A percentile compares a stretch with the other conserved stretches of the same genome.
phyloP scores from a whole-genome alignment of 176 grass and related monocot species.

The bread wheat (Triticum aestivum) region IWGSC_CS_RefSeq_v2.1 NC_057812.1:66964490-66964989 shows the following conservation, averaged over 20 bases:
- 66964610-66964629: conserved; percentile 96
- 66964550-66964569: background rate
- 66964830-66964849: conserved; percentile 63
- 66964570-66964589: conserved; percentile 58
- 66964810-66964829: background rate
- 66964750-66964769: too few species aligned
- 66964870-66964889: conserved; percentile 71
- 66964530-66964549: too few species aligned
- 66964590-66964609: conserved; percentile 90
- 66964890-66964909: conserved; percentile 52
- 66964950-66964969: conserved; percentile 81
- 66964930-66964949: conserved; percentile 62
- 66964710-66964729: conserved; percentile 44
- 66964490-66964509: conserved; percentile 62
- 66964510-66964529: too few species aligned
- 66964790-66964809: background rate
- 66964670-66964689: conserved; percentile 76
- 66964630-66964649: conserved; percentile 89
- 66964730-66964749: too few species aligned
- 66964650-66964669: conserved; percentile 52
- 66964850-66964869: conserved; percentile 63
- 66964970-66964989: conserved; percentile 50
- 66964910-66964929: conserved; percentile 69
- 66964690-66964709: conserved; percentile 60
- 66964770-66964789: conserved; percentile 4